These are phyloP conservation scores for Phytophthora sojae DNA, from an alignment of 352 stramenopile species.

Conservation along the genomic window DNA sequence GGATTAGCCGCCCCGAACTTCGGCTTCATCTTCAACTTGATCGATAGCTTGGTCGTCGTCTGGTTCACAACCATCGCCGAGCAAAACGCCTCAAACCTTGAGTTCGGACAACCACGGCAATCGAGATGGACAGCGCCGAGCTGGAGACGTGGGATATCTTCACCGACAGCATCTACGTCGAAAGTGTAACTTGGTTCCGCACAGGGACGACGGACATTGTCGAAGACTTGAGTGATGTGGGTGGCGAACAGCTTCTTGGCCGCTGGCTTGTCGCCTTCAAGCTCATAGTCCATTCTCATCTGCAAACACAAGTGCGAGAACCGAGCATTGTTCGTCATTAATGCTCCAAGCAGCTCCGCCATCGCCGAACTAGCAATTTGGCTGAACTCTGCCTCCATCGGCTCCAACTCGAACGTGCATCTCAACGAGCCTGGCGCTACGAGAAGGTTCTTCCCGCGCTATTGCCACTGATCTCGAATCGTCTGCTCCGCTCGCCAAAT, in stretches of 20 bases:
- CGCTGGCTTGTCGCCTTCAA: not conserved
- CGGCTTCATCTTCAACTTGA: not conserved
- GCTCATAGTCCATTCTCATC: not conserved
- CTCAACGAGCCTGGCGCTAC: not conserved
- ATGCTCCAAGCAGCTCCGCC: not conserved
- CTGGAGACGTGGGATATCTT: not conserved
- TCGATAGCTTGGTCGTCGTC: conserved; percentile 2
- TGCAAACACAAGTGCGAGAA: not conserved
- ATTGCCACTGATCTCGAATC: not conserved
- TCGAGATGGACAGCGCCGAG: not conserved
- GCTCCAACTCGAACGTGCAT: conserved; percentile 11
- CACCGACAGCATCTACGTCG: not conserved
- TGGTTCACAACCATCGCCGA: conserved; percentile 4
- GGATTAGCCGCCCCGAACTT: not conserved
- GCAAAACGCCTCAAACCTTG: conserved; percentile 6
- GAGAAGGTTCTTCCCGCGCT: not conserved
- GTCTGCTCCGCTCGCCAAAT: conserved; percentile 1
- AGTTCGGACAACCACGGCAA: not conserved
- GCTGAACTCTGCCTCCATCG: not conserved
- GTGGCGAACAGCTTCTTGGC: not conserved
- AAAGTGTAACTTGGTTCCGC: not conserved
- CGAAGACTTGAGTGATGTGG: not conserved
- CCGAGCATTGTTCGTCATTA: not conserved
- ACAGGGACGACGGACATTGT: not conserved
- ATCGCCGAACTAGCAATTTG: conserved; percentile 1